phyloP scores from a whole-genome alignment of 768 basidiomycete genomes.

The Boletus bicolor region DNA sequence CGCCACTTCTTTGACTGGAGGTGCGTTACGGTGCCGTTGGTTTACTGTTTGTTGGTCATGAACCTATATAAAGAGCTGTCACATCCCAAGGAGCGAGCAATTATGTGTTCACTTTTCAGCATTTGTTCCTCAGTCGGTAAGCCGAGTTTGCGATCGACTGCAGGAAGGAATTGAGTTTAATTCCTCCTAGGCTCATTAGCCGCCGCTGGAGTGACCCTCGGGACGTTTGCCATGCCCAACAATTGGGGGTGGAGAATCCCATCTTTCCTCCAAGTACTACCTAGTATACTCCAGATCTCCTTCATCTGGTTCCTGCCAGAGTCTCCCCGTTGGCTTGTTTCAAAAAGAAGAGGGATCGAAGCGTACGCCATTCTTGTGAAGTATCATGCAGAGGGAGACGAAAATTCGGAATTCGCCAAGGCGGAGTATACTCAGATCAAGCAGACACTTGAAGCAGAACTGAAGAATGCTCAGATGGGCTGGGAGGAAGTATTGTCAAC shows the following conservation, averaged over 20 bases:
- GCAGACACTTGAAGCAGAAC: slow-evolving; percentile 41
- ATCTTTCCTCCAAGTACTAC: slow-evolving; percentile 50
- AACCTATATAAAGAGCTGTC: slow-evolving; percentile 1
- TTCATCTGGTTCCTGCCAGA: slow-evolving; percentile 60
- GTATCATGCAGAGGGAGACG: slow-evolving; percentile 60
- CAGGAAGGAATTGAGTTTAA: neutral
- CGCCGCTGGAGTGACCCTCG: slow-evolving; percentile 54
- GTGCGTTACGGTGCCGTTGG: neutral
- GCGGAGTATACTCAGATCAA: slow-evolving; percentile 58
- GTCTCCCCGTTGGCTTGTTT: slow-evolving; percentile 62
- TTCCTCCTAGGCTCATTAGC: slow-evolving; percentile 2
- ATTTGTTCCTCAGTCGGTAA: slow-evolving; percentile 4
- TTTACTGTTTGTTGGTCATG: neutral
- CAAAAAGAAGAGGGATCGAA: slow-evolving; percentile 49
- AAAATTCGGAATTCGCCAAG: slow-evolving; percentile 48
- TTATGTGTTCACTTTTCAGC: neutral
- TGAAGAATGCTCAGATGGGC: neutral
- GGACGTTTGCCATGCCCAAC: slow-evolving; percentile 55
- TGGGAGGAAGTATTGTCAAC: neutral
- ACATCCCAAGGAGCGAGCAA: slow-evolving; percentile 12
- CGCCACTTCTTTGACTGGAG: slow-evolving; percentile 3
- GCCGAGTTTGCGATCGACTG: neutral
- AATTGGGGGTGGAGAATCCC: slow-evolving; percentile 70
- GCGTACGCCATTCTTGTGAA: slow-evolving; percentile 47
- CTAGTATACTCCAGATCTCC: slow-evolving; percentile 49